These are phyloP conservation scores for Violaceomyces palustris DNA, from an alignment of 1,284 basidiomycete genomes.

Conservation along the genomic window DNA sequence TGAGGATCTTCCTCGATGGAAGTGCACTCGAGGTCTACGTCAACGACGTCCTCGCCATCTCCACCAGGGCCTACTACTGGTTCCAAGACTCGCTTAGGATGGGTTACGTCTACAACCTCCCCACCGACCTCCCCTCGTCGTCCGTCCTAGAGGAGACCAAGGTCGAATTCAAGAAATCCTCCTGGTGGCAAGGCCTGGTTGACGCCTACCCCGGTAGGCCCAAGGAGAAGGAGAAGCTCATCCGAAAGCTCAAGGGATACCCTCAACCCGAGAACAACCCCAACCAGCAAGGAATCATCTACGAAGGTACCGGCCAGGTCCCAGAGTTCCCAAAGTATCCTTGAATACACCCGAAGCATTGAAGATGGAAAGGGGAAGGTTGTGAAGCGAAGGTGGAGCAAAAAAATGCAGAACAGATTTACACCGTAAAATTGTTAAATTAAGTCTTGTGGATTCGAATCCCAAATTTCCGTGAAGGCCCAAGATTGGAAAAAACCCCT, in stretches of 20 bases:
- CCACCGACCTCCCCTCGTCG: neutral
- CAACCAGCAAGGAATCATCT: slow-evolving; percentile 7
- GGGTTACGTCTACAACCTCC: slow-evolving; percentile 14
- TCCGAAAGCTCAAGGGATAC: slow-evolving; percentile 7
- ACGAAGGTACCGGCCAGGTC: slow-evolving; percentile 8
- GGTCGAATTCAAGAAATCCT: slow-evolving; percentile 3
- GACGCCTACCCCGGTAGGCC: slow-evolving; percentile 16
- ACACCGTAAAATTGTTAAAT: too few species aligned
- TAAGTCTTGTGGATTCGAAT: too few species aligned
- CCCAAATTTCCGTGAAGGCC: too few species aligned
- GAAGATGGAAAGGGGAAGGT: too few species aligned
- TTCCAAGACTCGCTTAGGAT: slow-evolving; percentile 5
- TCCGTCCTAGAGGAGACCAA: too few species aligned
- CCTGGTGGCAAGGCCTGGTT: slow-evolving; percentile 22
- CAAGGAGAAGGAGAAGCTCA: slow-evolving; percentile 8
- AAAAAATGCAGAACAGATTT: too few species aligned
- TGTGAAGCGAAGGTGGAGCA: too few species aligned
- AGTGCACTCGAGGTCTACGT: slow-evolving; percentile 21
- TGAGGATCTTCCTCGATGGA: slow-evolving; percentile 21
- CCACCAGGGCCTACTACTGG: slow-evolving; percentile 21
- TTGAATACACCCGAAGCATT: too few species aligned
- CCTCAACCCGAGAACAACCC: slow-evolving; percentile 16
- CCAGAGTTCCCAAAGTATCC: slow-evolving; percentile 9
- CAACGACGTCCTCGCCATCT: slow-evolving; percentile 18
- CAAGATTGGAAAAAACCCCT: too few species aligned